Percentiles rank a stretch among this genome's conserved stretches.
These are phyloP conservation scores for Macrotyloma uniflorum DNA, from an alignment of 306 rosid genomes.

Conservation along the genomic window DNA sequence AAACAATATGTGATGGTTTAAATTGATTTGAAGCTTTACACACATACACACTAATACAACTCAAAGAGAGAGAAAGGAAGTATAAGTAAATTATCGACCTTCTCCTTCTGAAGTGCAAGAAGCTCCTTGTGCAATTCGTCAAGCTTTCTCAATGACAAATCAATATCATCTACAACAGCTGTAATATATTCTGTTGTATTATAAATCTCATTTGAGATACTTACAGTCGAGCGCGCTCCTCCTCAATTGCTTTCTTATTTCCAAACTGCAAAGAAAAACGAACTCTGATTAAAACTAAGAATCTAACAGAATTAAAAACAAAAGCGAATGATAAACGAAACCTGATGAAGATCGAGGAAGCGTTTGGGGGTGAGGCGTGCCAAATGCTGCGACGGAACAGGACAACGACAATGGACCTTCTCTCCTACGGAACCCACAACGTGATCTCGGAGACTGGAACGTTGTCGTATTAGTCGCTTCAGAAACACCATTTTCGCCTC, in stretches of 20 bases:
- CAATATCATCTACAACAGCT: slow-evolving; percentile 69
- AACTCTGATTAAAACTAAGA: not conserved
- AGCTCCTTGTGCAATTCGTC: slow-evolving; percentile 88
- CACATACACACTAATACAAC: not conserved
- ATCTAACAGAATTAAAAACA: not conserved
- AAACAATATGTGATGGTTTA: slow-evolving; percentile 18
- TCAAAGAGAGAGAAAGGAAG: not conserved
- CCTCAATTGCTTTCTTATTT: slow-evolving; percentile 64
- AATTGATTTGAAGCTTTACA: not conserved
- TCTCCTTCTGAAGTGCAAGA: slow-evolving; percentile 79
- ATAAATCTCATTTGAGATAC: slow-evolving; percentile 75
- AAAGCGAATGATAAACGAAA: not conserved
- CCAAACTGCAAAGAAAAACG: slow-evolving; percentile 55
- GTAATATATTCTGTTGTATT: slow-evolving; percentile 43
- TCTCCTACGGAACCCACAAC: slow-evolving; percentile 39
- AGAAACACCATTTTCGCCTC: slow-evolving; percentile 50
- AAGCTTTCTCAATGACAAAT: slow-evolving; percentile 85
- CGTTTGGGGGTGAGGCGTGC: slow-evolving; percentile 74
- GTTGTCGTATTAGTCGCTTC: slow-evolving; percentile 49
- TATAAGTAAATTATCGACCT: slow-evolving; percentile 54
- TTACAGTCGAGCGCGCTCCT: slow-evolving; percentile 93
- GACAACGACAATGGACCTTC: slow-evolving; percentile 12
- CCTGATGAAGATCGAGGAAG: slow-evolving; percentile 83
- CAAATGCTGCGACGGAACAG: slow-evolving; percentile 56
- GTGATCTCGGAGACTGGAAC: slow-evolving; percentile 45